These are phyloP conservation scores for Bombardia bombarda DNA, from an alignment of 495 filamentous ascomycete genomes.

Conservation along the genomic window DNA sequence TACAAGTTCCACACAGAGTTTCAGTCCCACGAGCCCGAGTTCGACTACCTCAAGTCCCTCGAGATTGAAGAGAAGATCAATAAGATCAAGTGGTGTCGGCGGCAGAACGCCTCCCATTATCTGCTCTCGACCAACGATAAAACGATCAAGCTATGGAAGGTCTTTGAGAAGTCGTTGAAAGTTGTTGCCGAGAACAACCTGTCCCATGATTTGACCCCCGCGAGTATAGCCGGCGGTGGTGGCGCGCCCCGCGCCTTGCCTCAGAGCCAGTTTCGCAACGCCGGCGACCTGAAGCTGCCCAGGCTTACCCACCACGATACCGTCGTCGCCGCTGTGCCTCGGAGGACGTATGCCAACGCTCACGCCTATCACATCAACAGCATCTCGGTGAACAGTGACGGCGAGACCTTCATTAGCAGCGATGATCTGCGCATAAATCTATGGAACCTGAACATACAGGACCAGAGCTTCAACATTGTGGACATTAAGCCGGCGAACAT, in stretches of 20 bases:
- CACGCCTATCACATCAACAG: slow-evolving; percentile 99
- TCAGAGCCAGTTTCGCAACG: slow-evolving; percentile 65
- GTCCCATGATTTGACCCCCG: slow-evolving; percentile 86
- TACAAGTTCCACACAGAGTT: slow-evolving; percentile 99
- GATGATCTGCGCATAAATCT: slow-evolving; percentile 96
- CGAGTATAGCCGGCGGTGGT: slow-evolving; percentile 64
- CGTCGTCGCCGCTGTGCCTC: slow-evolving; percentile 91
- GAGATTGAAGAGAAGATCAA: slow-evolving; percentile 99
- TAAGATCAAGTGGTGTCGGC: slow-evolving; percentile 99
- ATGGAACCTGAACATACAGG: slow-evolving; percentile 98
- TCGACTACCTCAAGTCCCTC: slow-evolving; percentile 97
- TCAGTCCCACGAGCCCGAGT: slow-evolving; percentile 98
- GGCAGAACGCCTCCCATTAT: slow-evolving; percentile 97
- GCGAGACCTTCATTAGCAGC: slow-evolving; percentile 97
- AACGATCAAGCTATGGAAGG: slow-evolving; percentile 99
- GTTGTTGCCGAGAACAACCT: slow-evolving; percentile 98
- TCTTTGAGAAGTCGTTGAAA: slow-evolving; percentile 98
- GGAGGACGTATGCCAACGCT: slow-evolving; percentile 93
- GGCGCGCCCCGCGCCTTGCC: slow-evolving; percentile 60
- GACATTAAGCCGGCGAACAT: slow-evolving; percentile 99
- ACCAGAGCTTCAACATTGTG: slow-evolving; percentile 99
- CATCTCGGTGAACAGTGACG: slow-evolving; percentile 98
- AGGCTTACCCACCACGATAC: slow-evolving; percentile 97
- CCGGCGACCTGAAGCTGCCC: slow-evolving; percentile 82
- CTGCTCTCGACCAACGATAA: slow-evolving; percentile 98